These are phyloP conservation scores for Yamadazyma sp. DNA, from an alignment of 1,139 yeast species.

Conservation along the genomic window DNA sequence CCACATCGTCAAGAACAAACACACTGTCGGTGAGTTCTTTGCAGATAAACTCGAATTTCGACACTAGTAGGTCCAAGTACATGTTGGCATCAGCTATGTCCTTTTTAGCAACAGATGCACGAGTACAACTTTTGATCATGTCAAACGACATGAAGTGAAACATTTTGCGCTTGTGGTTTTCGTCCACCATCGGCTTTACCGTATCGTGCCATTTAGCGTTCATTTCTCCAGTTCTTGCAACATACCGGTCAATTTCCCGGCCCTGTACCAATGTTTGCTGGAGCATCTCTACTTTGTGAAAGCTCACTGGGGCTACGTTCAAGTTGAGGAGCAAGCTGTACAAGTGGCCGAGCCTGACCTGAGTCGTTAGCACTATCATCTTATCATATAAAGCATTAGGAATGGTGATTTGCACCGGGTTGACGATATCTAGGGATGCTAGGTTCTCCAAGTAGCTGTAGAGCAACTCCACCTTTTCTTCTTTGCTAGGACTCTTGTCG, in stretches of 20 bases:
- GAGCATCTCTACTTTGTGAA: slow-evolving; percentile 18
- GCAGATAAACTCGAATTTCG: slow-evolving; percentile 36
- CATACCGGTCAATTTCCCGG: slow-evolving; percentile 30
- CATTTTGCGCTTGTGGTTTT: slow-evolving; percentile 28
- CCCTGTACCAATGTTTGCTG: slow-evolving; percentile 29
- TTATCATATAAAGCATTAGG: slow-evolving; percentile 18
- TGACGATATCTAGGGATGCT: slow-evolving; percentile 24
- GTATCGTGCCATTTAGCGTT: slow-evolving; percentile 41
- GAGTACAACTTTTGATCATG: slow-evolving; percentile 26
- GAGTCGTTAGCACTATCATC: slow-evolving; percentile 22
- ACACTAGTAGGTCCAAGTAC: slow-evolving; percentile 35
- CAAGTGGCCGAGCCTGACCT: slow-evolving; percentile 22
- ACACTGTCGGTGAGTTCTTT: slow-evolving; percentile 11
- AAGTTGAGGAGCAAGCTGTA: slow-evolving; percentile 35
- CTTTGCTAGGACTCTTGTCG: slow-evolving; percentile 11
- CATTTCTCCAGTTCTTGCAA: slow-evolving; percentile 38
- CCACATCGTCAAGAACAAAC: slow-evolving; percentile 13
- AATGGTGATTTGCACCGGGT: slow-evolving; percentile 25
- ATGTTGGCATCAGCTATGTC: slow-evolving; percentile 35
- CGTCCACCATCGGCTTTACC: slow-evolving; percentile 17
- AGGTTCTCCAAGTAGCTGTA: slow-evolving; percentile 22
- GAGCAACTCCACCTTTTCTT: slow-evolving; percentile 20
- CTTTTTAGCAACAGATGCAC: slow-evolving; percentile 22
- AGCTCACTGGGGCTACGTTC: slow-evolving; percentile 29
- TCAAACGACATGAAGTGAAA: slow-evolving; percentile 28